Conservation (phyloP, 148 eudicot species). For the Chenopodium berlandieri region DNA sequence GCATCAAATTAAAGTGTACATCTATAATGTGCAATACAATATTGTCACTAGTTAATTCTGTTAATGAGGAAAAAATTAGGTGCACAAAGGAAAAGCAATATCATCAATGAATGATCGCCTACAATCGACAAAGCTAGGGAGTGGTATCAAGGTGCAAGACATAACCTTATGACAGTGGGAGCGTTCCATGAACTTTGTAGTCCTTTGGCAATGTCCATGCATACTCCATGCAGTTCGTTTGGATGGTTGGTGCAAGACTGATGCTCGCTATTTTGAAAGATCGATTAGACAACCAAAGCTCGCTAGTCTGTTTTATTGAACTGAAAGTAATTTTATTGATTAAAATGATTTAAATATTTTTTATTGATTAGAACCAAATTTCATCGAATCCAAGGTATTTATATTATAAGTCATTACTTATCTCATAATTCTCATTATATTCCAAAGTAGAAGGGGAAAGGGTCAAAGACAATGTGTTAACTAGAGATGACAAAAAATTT, state of each 20-base stretch:
- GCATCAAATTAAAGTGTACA: neutral
- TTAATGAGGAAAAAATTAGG: neutral
- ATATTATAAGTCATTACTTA: no score
- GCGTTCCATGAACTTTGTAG: neutral
- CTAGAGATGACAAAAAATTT: no score
- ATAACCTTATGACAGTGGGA: neutral
- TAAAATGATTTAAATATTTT: no score
- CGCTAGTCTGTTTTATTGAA: neutral
- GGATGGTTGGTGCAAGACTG: neutral
- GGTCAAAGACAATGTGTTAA: no score
- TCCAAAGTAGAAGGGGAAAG: no score
- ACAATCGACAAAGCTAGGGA: neutral
- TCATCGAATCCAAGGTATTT: no score
- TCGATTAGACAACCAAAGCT: neutral
- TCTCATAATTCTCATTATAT: no score
- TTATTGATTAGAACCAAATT: neutral
- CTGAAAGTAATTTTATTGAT: neutral
- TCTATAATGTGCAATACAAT: neutral
- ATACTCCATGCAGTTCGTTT: neutral
- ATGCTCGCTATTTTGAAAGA: neutral
- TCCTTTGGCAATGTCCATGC: neutral
- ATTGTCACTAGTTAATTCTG: neutral
- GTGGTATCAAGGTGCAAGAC: neutral
- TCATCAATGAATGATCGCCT: neutral
- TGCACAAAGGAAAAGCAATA: neutral